Evolutionary conservation across 345 rosid species (phyloP), one percentile per base, ranked within the genome.

Genomic region (Populus ilicifolia): DNA sequence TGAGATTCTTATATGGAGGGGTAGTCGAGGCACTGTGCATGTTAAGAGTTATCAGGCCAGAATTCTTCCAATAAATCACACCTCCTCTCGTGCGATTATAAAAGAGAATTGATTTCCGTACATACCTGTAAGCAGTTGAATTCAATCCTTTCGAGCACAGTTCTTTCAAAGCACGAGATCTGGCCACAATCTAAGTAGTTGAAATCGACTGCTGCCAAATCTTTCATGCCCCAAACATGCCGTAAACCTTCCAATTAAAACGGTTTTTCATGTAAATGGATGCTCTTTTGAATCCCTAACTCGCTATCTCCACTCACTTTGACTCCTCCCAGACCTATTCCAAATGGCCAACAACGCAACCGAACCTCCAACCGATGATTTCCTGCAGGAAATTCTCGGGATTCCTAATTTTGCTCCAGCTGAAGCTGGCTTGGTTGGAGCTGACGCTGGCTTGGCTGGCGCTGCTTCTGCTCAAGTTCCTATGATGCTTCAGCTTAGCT

Each of bases 401-500:
- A 83, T 92, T 59, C 94, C 87, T 23, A 88, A 81, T 88, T 96
- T 90, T 80, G 85, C 86, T 36, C 82, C 93, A 33, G 67, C 93
- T 2, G 97, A 87, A 18, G 73, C 89, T 2, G 89, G 93, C 61
- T 78, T 93, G 44, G 76, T 88, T 5, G 89, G 85, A 16, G 78
- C 82, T 36, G 91, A 90, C 70, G 86, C 83, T 2, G 88, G 85
- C 48, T 72, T 89, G 75, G 80, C 85, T 20, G 85, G 85, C 1
- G 80, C 84, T 25, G 80, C 86, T 25, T 80, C 81, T 1, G 82
- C 89, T 21, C 88, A 86, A 48, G 59, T 89, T 52, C 89, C 95
- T 75, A 92, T 94, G 99, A 89, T 94, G 93, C 83, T 94, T 75
- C 98, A 94, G 86, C 90, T 94, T 44, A 86, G 90, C 77, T 92